A percentile compares a stretch with the other conserved stretches of the same genome.
phyloP scores from a whole-genome alignment of 2,329 filamentous ascomycete species.

The Fusarium odoratissimum region DNA sequence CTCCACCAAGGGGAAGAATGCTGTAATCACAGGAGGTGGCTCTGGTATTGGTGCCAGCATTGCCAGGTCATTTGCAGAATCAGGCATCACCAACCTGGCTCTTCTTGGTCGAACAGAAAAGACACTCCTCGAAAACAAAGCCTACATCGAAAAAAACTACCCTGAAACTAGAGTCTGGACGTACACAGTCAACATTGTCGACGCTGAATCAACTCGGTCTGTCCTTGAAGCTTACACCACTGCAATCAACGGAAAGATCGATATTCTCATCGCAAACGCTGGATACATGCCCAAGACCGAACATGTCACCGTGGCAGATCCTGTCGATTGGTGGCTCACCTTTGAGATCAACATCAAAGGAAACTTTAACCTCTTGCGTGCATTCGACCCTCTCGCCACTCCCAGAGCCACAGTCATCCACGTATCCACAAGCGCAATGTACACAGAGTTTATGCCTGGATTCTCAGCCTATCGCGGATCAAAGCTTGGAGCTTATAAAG shows the following conservation, averaged over 20 bases:
- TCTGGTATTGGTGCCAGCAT: constrained; percentile 73
- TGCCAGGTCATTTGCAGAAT: constrained; percentile 64
- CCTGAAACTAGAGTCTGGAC: constrained; percentile 62
- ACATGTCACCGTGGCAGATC: constrained; percentile 28
- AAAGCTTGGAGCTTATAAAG: constrained; percentile 55
- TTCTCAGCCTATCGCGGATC: constrained; percentile 55
- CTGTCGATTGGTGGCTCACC: constrained; percentile 42
- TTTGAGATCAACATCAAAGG: constrained; percentile 48
- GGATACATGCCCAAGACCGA: constrained; percentile 36
- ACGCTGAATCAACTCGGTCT: constrained; percentile 25
- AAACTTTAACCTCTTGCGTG: constrained; percentile 47
- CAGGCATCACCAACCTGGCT: constrained; percentile 53
- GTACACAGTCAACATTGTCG: constrained; percentile 49
- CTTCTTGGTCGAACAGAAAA: constrained; percentile 55
- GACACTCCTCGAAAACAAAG: constrained; percentile 47
- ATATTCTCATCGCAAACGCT: constrained; percentile 53
- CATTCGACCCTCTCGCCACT: constrained; percentile 43
- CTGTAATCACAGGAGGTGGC: constrained; percentile 73
- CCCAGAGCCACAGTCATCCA: constrained; percentile 44
- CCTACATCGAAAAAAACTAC: constrained; percentile 57
- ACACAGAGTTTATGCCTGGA: constrained; percentile 44
- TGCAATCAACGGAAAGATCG: constrained; percentile 48
- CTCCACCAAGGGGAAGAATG: constrained; percentile 57
- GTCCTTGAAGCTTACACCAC: constrained; percentile 32
- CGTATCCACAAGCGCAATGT: constrained; percentile 34